Evolutionary conservation across 2,329 filamentous ascomycete species (phyloP), one percentile per base, ranked within the genome.

Genomic region (Nakataea oryzae): DNA sequence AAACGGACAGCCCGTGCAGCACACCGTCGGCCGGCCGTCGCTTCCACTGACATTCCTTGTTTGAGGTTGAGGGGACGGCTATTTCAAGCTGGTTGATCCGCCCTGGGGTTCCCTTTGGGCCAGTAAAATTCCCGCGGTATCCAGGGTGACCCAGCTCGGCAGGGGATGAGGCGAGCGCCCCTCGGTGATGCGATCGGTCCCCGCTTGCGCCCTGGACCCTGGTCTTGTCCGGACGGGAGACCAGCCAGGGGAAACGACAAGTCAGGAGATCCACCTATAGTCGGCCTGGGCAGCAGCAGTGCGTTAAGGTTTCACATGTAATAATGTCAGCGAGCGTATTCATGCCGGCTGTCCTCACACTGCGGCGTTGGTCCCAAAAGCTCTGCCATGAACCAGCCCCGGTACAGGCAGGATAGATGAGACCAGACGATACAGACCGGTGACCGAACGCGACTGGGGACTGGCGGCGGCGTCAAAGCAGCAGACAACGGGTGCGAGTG

Each of bases 41-140:
- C 30, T 54, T 30, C 50, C 59, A 60, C 47, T 55, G 11, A 6
- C 29, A 29, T 60, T 29, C 47, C 28, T 34, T 29, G 80, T 83
- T 81, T 82, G 81, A 81, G 75, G 74, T 79, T 79, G 72, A 81
- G 79, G 75, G 75, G 74, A 78, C 71, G 74, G 72, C 69, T 74
- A 75, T 76, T 75, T 74, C 70, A 68, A 71, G 71, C 68, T 71
- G 71, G 74, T 73, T 76, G 77, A 78, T 80, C 75, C 72, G 66
- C 78, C 65, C 14, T 2, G 34, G 34, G 12, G 34, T 41, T 6
- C 34, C 12, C 11, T 50, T 11, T 32, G 5, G 41, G 17, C 41
- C 21, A n/a, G 17, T 17, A 50, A 47, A 50, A 50, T 50, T 8
- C 21, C 41, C 41, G 41, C 24, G 21, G 21, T 50, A n/a, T 17